Evolutionary conservation across 331 rosid genomes (phyloP).

Genomic region (Pyrus hybrid): DNA sequence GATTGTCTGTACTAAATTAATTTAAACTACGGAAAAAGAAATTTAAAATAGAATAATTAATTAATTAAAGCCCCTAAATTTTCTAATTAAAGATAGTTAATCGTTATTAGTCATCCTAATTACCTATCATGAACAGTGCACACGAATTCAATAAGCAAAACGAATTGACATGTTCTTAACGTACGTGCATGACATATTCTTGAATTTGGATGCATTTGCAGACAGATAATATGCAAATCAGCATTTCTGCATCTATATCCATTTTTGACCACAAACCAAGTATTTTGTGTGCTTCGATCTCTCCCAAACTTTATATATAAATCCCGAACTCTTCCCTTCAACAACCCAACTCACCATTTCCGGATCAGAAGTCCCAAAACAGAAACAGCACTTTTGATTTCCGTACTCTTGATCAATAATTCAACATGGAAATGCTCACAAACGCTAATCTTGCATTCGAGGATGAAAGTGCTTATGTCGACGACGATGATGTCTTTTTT

Average conservation of each 20-base stretch:
- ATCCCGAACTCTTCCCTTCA: background rate
- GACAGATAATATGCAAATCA: background rate
- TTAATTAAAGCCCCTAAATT: background rate
- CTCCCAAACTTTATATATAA: constrained; percentile 6
- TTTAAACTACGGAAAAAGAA: too few relatives aligned
- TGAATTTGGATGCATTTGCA: constrained; percentile 29
- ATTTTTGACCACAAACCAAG: constrained; percentile 18
- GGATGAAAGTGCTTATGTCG: constrained; percentile 6
- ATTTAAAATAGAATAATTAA: too few relatives aligned
- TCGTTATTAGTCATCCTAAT: background rate
- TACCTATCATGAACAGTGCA: background rate
- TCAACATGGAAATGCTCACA: constrained; percentile 5
- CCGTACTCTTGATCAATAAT: background rate
- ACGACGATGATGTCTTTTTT: constrained; percentile 30
- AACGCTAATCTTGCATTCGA: constrained; percentile 17
- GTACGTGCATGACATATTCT: constrained; percentile 31
- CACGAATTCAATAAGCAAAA: background rate
- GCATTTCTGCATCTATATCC: constrained; percentile 10
- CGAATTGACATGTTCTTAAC: constrained; percentile 20
- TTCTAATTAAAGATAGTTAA: background rate
- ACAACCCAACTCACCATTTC: background rate
- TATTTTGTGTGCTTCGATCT: background rate
- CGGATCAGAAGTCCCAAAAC: background rate
- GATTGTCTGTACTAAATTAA: too few relatives aligned
- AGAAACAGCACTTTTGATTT: background rate